phyloP scores from a whole-genome alignment of 306 rosid species.

The Cicer cuneatum region DNA sequence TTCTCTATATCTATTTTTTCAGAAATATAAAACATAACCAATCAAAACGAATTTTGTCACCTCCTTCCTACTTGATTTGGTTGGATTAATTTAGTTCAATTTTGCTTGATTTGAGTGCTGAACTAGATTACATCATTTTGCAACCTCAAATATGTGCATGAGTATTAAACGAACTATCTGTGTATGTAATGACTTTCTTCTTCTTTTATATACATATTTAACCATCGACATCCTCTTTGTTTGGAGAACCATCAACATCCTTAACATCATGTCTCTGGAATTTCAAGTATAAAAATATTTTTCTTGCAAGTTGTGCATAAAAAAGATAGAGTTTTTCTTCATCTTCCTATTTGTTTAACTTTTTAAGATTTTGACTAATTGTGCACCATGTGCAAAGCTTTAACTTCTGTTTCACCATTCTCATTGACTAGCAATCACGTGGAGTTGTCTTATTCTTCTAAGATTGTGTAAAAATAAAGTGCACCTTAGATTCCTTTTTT shows the following conservation, averaged over 20 bases:
- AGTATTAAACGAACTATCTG: no score
- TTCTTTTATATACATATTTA: no score
- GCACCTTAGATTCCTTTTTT: slow-evolving; percentile 27
- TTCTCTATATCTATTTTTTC: no score
- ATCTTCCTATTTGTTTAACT: not conserved
- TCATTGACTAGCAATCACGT: slow-evolving; percentile 43
- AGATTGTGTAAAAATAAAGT: slow-evolving; percentile 23
- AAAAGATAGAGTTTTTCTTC: not conserved
- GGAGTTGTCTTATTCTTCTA: slow-evolving; percentile 43
- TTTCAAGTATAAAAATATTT: not conserved
- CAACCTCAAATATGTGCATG: no score
- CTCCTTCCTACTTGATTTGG: no score
- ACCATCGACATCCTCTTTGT: no score
- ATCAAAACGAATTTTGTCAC: no score
- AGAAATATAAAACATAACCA: no score
- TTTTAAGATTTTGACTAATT: slow-evolving; percentile 33
- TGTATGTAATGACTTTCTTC: no score
- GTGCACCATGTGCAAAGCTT: slow-evolving; percentile 25
- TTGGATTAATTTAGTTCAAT: no score
- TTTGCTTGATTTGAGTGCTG: no score
- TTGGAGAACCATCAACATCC: not conserved
- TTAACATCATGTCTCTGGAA: not conserved
- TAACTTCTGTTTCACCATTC: slow-evolving; percentile 18
- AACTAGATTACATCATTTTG: no score
- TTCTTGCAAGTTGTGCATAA: slow-evolving; percentile 1